Conservation (phyloP, 768 basidiomycete species). For the Crucibulum laeve region DNA sequence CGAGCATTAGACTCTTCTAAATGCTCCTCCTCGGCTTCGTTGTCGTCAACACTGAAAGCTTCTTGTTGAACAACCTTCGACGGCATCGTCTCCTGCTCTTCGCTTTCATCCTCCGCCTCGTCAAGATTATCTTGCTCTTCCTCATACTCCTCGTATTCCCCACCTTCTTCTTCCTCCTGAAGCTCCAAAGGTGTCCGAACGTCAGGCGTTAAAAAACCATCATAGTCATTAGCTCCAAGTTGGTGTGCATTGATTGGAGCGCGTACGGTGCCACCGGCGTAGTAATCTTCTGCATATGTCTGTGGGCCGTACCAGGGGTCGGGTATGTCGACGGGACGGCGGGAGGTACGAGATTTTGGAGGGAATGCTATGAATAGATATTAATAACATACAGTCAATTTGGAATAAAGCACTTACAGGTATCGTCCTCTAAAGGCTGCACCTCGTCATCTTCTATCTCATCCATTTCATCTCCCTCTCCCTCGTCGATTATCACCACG, state of each 20-base stretch:
- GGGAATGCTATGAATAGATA: conserved; percentile 17
- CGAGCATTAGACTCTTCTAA: too few relatives aligned
- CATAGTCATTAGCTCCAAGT: conserved; percentile 5
- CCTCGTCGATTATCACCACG: too few relatives aligned
- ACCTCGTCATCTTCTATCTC: conserved; percentile 16
- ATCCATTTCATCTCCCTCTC: conserved; percentile 8
- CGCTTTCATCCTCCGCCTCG: neutral
- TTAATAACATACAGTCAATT: conserved; percentile 1
- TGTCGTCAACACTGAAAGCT: neutral
- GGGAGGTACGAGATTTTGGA: conserved; percentile 7
- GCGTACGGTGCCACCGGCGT: conserved; percentile 22
- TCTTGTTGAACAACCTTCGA: neutral
- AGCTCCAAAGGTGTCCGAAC: conserved; percentile 16
- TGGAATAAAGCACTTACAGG: conserved; percentile 16
- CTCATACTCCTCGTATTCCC: neutral
- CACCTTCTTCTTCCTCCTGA: conserved; percentile 3
- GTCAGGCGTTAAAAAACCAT: conserved; percentile 19
- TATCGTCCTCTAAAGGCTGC: conserved; percentile 27
- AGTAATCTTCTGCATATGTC: conserved; percentile 32
- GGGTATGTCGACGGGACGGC: conserved; percentile 20
- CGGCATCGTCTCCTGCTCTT: neutral
- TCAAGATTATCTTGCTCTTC: conserved; percentile 1
- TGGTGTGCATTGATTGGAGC: conserved; percentile 9
- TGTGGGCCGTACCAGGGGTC: conserved; percentile 29
- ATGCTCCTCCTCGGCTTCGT: neutral